Conservation (phyloP, 257 asterid genomes). For the Lycium ferocissimum region DNA sequence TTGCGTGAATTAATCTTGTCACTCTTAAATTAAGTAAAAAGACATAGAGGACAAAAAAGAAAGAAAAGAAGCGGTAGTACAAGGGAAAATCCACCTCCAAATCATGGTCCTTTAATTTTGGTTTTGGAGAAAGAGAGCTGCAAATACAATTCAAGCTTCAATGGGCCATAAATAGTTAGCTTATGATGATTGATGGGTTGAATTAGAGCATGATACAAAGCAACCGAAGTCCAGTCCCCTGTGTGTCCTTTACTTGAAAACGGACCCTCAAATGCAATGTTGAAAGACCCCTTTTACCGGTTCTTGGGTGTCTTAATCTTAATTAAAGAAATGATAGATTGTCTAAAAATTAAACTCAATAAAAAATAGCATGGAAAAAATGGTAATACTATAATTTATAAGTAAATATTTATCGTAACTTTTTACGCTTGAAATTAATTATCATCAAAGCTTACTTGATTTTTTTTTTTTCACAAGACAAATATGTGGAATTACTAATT, state of each 20-base stretch:
- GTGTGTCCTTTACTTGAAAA: not conserved
- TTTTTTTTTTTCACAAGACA: no score
- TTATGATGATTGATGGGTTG: slow-evolving; percentile 40
- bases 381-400: not conserved
- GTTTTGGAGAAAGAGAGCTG: not conserved
- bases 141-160: not conserved
- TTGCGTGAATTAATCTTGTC: not conserved
- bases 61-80: not conserved
- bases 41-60: not conserved
- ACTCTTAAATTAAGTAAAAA: not conserved
- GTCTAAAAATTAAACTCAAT: not conserved
- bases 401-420: not conserved
- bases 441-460: no score
- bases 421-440: no score
- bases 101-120: not conserved
- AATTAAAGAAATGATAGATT: no score
- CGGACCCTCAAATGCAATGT: slow-evolving; percentile 42
- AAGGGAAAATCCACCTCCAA: not conserved
- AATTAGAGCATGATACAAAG: slow-evolving; percentile 39
- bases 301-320: slow-evolving; percentile 29
- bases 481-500: no score
- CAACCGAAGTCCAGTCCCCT: slow-evolving; percentile 20
- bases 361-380: not conserved
- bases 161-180: slow-evolving; percentile 13
- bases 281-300: slow-evolving; percentile 50